Base-by-base conservation (phyloP, 495 filamentous ascomycete species). In the Podospora pseudopauciseta region DNA sequence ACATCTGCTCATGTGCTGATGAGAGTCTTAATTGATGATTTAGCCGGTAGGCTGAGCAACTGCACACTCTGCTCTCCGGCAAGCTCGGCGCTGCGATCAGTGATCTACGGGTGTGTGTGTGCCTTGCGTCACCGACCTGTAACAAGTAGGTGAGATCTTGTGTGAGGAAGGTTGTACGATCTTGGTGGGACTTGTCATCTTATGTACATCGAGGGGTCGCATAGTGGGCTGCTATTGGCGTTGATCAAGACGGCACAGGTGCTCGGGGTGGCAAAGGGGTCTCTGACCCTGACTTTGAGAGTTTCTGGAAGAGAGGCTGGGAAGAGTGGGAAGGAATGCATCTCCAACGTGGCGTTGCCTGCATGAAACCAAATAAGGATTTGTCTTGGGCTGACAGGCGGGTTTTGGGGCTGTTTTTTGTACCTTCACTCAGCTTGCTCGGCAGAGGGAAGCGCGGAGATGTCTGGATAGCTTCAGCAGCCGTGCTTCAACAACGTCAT, bases 341-440 rank as follows among this genome's bases (percentile, higher is more conserved):
- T 65, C 67, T 5, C 55, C 57, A 69, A 23, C 44, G 67, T 63
- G 63, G 63, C 67, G 28, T 44, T 65, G 67, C 63, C 44, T 69
- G 63, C 44, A 63, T 27, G 5, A 34, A 34, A n/a, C 18, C 55
- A 18, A 26, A 20, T 4, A n/a, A 26, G 55, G 55, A 23, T 58
- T 58, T 20, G n/a, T 20, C n/a, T 58, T 19, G 55, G 55, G 55
- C 55, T 58, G 55, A 58, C 55, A 18, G 55, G 55, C 55, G n/a
- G 55, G 53, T 11, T 16, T 26, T 60, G 53, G 28, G 28, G 11
- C 13, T 58, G 59, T 30, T 1, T 15, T 13, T 53, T 5, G 19
- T 15, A 23, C 23, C 1, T 2, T 23, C 23, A 23, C 13, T 57
- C 54, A 57, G 18, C 54, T 23, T 18, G 20, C 54, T 57, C 15